Evolutionary conservation across 2,329 filamentous ascomycete genomes (phyloP).

Genomic region (Aspergillus neoniger): DNA sequence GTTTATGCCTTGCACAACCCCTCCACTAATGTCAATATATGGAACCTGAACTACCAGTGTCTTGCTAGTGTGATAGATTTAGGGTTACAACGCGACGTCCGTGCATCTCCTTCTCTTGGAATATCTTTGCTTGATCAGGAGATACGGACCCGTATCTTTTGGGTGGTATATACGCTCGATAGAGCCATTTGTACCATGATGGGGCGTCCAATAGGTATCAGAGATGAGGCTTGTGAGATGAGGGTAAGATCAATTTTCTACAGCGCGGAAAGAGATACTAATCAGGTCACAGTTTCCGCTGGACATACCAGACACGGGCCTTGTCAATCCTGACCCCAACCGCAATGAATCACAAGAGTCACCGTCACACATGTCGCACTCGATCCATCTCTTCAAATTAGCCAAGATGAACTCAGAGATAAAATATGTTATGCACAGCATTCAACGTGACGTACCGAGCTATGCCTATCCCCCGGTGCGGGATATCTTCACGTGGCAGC

Average conservation of each 20-base stretch:
- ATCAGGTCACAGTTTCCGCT: slow-evolving; percentile 20
- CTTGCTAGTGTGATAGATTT: slow-evolving; percentile 55
- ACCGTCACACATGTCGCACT: slow-evolving; percentile 42
- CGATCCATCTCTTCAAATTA: slow-evolving; percentile 51
- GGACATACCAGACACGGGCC: slow-evolving; percentile 15
- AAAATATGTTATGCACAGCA: slow-evolving; percentile 59
- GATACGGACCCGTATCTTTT: slow-evolving; percentile 58
- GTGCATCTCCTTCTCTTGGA: slow-evolving; percentile 34
- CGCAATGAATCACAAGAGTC: slow-evolving; percentile 17
- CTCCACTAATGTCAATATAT: slow-evolving; percentile 52
- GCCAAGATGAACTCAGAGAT: slow-evolving; percentile 57
- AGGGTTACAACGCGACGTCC: slow-evolving; percentile 55
- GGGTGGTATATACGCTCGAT: slow-evolving; percentile 57
- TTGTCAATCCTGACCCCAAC: neutral
- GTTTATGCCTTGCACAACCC: slow-evolving; percentile 57
- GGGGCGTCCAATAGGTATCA: slow-evolving; percentile 57
- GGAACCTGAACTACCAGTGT: slow-evolving; percentile 60
- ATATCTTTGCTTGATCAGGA: slow-evolving; percentile 55
- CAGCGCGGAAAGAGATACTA: neutral
- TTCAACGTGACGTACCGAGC: slow-evolving; percentile 49
- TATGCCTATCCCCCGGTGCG: slow-evolving; percentile 53
- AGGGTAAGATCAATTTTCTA: slow-evolving; percentile 37
- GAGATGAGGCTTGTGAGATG: slow-evolving; percentile 58
- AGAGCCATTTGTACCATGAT: slow-evolving; percentile 57
- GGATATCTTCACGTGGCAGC: slow-evolving; percentile 52